Conservation (phyloP, 1,139 yeast genomes). For the Yamadazyma songkhlaensis region DNA sequence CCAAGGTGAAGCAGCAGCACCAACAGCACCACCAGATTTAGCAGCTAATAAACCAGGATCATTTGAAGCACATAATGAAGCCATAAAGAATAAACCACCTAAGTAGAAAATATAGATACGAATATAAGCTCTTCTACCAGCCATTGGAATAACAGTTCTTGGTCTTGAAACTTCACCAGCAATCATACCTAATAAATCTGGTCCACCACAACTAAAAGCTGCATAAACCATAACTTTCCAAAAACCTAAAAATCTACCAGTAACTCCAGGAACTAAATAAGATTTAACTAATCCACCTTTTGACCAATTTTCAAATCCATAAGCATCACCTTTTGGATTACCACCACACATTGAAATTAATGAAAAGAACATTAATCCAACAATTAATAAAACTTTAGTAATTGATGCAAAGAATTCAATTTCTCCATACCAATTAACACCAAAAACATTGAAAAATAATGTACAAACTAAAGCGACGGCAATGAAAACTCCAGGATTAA, state of each 20-base stretch:
- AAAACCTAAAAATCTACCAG: constrained; percentile 36
- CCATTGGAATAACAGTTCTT: constrained; percentile 30
- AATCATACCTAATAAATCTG: constrained; percentile 35
- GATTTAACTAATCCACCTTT: constrained; percentile 35
- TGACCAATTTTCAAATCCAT: constrained; percentile 35
- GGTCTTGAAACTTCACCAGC: constrained; percentile 34
- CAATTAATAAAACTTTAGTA: constrained; percentile 35
- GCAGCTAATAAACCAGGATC: constrained; percentile 28
- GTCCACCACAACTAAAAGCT: constrained; percentile 44
- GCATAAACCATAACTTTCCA: constrained; percentile 37
- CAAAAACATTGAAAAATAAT: constrained; percentile 30
- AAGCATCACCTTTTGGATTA: constrained; percentile 33
- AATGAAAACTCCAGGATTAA: constrained; percentile 35
- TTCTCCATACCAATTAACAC: constrained; percentile 41
- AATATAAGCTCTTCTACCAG: constrained; percentile 34
- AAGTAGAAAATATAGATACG: constrained; percentile 34
- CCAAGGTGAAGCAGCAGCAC: constrained; percentile 41
- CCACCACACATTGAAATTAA: constrained; percentile 42
- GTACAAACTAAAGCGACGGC: constrained; percentile 28
- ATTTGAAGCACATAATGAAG: constrained; percentile 32
- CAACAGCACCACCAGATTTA: constrained; percentile 19
- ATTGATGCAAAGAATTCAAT: constrained; percentile 36
- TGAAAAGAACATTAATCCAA: constrained; percentile 39
- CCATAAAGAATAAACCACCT: constrained; percentile 40
- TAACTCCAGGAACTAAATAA: constrained; percentile 28